Base-by-base conservation (phyloP, 768 basidiomycete species). In the Lactarius indigo region DNA sequence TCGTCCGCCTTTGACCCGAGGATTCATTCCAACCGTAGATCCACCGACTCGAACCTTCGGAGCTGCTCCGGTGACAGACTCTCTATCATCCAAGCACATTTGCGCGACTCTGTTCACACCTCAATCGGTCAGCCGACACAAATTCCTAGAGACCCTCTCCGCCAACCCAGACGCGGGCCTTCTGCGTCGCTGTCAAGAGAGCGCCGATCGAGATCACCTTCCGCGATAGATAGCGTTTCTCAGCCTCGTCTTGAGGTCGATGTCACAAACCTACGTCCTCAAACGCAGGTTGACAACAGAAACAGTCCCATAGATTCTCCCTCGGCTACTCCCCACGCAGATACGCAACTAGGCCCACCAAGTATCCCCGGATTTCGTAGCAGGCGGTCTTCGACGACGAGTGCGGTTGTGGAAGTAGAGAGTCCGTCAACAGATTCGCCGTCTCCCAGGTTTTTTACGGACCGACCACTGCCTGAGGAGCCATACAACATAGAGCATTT, bases 11-110 rank as follows among this genome's bases (percentile, higher is more conserved):
- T 50, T 2, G 17, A 41, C 3, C 5, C 5, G 5, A n/a, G 0
- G 26, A 31, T 2, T 17, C 2, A 35, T 52, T 17, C 28, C 12
- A 15, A 65, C 39, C 55, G 42, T 31, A 61, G 59, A 13, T 55
- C 59, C n/a, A 20, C 33, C 10, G 56, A 44, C 9, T 15, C 55
- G 42, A 50, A 57, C 20, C 26, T 47, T 50, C 8, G 44, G 28
- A 65, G 64, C 23, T 12, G 59, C 15, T 31, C 64, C 33, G 47
- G 42, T 23, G 64, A 65, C 15, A 65, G 64, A 20, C 26, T 50
- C 33, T 61, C 59, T 12, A 37, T 31, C 6, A 28, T 65, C 15
- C 57, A 37, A 47, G 5, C 47, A 47, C 47, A 47, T 12, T 13
- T n/a, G 0, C 55, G 17, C 30, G 13, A 18, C 2, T 57, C 57